Percentiles rank a stretch among this genome's conserved stretches.
phyloP scores from a whole-genome alignment of 345 rosid species.

The Erucastrum elatum region DNA sequence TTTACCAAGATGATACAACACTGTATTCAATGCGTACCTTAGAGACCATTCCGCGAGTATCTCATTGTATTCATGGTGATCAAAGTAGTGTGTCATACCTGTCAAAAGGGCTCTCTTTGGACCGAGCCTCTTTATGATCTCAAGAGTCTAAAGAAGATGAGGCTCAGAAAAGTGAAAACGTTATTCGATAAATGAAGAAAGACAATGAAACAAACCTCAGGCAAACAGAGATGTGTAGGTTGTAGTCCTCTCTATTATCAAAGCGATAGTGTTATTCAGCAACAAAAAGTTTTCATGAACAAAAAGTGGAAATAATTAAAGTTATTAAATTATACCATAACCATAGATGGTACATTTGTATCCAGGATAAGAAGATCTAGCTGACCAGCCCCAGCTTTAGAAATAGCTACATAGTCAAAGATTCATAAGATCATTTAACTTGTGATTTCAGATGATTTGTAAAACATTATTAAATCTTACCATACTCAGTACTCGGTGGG shows the following conservation, averaged over 20 bases:
- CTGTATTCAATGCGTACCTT: conserved; percentile 45
- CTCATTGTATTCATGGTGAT: conserved; percentile 77
- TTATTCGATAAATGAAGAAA: conserved; percentile 9
- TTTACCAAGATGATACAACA: background rate
- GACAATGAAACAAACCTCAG: conserved; percentile 62
- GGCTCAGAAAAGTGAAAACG: background rate
- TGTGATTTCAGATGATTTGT: background rate
- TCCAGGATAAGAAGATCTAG: conserved; percentile 92
- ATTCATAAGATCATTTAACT: background rate
- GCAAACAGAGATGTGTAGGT: conserved; percentile 74
- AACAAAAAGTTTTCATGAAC: conserved; percentile 14
- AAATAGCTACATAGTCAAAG: conserved; percentile 56
- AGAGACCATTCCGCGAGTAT: conserved; percentile 78
- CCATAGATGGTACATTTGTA: conserved; percentile 40
- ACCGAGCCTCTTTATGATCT: conserved; percentile 71
- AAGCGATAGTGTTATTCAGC: background rate
- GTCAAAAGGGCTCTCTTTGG: conserved; percentile 82
- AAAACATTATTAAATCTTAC: conserved; percentile 43
- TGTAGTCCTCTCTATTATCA: conserved; percentile 60
- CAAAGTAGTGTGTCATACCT: conserved; percentile 89
- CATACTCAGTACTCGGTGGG: conserved; percentile 72
- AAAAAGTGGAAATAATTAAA: background rate
- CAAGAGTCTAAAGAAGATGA: conserved; percentile 63
- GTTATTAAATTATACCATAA: background rate
- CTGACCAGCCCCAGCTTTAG: conserved; percentile 79